Base-by-base conservation (phyloP, 192 early-diverging fungal genomes). In the Backusella mclennaniae region DNA sequence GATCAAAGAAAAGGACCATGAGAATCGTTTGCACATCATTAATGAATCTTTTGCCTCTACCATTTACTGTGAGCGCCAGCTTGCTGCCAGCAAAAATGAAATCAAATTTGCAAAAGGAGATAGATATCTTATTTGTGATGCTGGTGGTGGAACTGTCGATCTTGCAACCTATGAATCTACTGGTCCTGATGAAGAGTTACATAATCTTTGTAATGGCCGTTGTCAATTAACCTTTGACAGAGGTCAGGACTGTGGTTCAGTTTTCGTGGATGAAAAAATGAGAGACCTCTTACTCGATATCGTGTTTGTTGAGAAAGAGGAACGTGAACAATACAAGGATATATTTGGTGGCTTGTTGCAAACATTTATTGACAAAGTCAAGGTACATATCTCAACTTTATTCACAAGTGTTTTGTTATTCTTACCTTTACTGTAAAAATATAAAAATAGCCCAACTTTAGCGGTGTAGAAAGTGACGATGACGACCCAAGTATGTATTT, bases 111-210 rank as follows among this genome's bases (percentile, higher is more conserved):
- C 5, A 2, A 26, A 36, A 15, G 44, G 42, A 2, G 29, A 17
- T 3, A 46, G 42, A 33, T 71, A 71, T n/a, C 21, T 71, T 23
- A 71, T 71, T 44, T 44, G 39, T 71, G 70, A 71, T 49, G 70
- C 70, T 31, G 70, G 70, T 35, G 70, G 70, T 71, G 70, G 70
- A 31, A 71, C 70, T 5, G 70, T 71, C 14, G 70, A 71, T 71
- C 26, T 71, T 15, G 70, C 70, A 44, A 71, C 70, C 0, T 71
- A 26, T 49, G 70, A 71, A 23, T 68, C 33, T 33, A 68, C 67
- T 33, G 67, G 67, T 3, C 67, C 67, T 36, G 35, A 35, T 33
- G 6, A 33, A 68, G 35, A 68, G 7, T 71, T 44, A 0, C 23
- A 31, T 19, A 0, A 21, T 0, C 39, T 11, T 31, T 15, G 41